phyloP scores from a whole-genome alignment of 352 stramenopile genomes.

The Phytophthora multivora region DNA sequence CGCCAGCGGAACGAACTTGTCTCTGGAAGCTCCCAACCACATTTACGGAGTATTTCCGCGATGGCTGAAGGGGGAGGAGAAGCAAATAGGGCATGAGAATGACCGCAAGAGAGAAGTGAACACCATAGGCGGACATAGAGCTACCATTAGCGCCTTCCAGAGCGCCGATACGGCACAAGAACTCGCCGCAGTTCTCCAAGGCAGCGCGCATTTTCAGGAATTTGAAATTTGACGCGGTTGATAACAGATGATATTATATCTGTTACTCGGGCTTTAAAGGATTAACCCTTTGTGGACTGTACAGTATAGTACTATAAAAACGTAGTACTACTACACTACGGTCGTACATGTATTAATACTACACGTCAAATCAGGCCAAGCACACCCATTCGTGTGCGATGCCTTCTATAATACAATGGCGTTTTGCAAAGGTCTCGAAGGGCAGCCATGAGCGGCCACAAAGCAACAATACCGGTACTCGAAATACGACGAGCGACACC shows the following conservation, averaged over 20 bases:
- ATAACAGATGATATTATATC: constrained; percentile 7
- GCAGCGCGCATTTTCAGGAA: constrained; percentile 40
- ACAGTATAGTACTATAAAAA: too few relatives aligned
- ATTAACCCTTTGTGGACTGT: too few relatives aligned
- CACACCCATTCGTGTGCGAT: not conserved
- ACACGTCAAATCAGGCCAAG: too few relatives aligned
- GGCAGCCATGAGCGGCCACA: too few relatives aligned
- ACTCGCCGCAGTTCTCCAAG: constrained; percentile 58
- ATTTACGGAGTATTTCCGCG: constrained; percentile 44
- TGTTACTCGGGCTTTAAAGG: not conserved
- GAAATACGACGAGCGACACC: not conserved
- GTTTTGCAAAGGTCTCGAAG: not conserved
- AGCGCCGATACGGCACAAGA: constrained; percentile 52
- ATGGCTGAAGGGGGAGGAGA: constrained; percentile 30
- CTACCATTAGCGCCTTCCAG: constrained; percentile 47
- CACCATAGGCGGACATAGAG: not conserved
- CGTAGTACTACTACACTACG: too few relatives aligned
- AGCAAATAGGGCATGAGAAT: not conserved
- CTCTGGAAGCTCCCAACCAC: constrained; percentile 48
- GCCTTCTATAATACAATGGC: not conserved
- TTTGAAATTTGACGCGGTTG: constrained; percentile 9
- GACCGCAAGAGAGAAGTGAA: constrained; percentile 2
- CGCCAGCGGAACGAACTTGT: constrained; percentile 58
- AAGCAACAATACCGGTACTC: too few relatives aligned
- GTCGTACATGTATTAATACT: too few relatives aligned